Conservation (phyloP, 208 protist species). For the Crithidia sp. region DNA sequence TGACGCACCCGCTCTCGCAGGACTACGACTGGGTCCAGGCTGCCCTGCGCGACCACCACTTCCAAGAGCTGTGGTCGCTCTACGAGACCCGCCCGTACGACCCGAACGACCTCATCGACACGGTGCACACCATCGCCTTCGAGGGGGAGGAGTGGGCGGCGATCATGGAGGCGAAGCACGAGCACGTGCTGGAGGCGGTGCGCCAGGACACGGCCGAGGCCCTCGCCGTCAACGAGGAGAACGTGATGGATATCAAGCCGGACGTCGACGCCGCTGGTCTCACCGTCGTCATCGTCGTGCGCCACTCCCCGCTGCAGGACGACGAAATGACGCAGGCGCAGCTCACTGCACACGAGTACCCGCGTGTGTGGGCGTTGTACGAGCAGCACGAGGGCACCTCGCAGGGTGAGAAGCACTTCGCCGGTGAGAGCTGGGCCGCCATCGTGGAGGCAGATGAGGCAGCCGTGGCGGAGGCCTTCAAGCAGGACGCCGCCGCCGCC, state of each 20-base stretch:
- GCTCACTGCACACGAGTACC: conserved; percentile 43
- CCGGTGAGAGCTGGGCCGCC: conserved; percentile 43
- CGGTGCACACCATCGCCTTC: conserved; percentile 54
- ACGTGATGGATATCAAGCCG: conserved; percentile 33
- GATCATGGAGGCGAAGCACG: conserved; percentile 26
- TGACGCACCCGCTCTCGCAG: conserved; percentile 41
- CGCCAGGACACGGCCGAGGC: conserved; percentile 44
- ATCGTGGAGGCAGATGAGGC: conserved; percentile 22
- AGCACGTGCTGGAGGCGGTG: conserved; percentile 40
- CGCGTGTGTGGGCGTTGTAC: conserved; percentile 60
- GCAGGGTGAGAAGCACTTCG: conserved; percentile 26
- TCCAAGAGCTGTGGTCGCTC: conserved; percentile 49
- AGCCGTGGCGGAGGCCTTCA: conserved; percentile 39
- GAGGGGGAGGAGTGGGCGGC: conserved; percentile 66
- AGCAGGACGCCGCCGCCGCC: conserved; percentile 36
- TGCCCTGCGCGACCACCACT: conserved; percentile 38
- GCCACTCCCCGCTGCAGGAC: conserved; percentile 47
- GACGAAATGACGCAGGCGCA: conserved; percentile 48
- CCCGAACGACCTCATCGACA: conserved; percentile 35
- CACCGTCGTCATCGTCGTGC: conserved; percentile 26
- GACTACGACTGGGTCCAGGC: conserved; percentile 30
- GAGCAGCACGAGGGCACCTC: conserved; percentile 24
- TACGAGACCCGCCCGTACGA: conserved; percentile 50
- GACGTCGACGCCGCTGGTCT: conserved; percentile 23
- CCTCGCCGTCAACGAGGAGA: conserved; percentile 28